A percentile compares a stretch with the other conserved stretches of the same genome.
Conservation (phyloP, 108 stramenopile genomes). For the Epithemia pelagica region DNA sequence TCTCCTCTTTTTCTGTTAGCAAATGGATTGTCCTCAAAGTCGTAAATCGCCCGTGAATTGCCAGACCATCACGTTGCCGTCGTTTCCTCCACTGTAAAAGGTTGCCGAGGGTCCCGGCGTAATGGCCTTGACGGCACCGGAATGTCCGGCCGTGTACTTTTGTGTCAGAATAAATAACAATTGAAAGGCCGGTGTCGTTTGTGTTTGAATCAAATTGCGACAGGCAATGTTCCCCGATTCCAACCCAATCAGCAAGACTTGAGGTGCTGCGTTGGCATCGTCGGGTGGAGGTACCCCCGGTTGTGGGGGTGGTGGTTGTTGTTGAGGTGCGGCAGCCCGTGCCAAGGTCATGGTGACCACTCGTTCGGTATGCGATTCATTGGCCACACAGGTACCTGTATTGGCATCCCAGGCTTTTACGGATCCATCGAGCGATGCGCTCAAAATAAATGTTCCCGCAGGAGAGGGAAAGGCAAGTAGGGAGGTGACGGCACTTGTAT, state of each 20-base stretch:
- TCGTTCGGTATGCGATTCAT: constrained; percentile 69
- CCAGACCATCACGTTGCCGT: constrained; percentile 74
- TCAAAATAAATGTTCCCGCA: constrained; percentile 63
- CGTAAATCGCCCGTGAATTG: constrained; percentile 80
- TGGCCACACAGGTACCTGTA: constrained; percentile 73
- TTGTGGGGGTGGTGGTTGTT: constrained; percentile 1
- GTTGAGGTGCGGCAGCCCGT: constrained; percentile 34
- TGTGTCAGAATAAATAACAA: constrained; percentile 39
- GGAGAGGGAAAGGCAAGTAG: constrained; percentile 39
- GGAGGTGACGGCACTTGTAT: constrained; percentile 64
- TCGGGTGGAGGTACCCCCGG: no score
- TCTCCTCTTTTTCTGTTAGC: no score
- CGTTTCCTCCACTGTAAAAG: constrained; percentile 76
- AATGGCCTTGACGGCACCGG: constrained; percentile 60
- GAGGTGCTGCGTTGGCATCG: constrained; percentile 7
- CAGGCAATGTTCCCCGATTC: constrained; percentile 71
- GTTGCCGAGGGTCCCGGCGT: constrained; percentile 63
- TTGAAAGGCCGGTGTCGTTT: constrained; percentile 55
- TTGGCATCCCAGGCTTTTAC: constrained; percentile 79
- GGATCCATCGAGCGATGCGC: constrained; percentile 67
- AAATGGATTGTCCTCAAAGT: constrained; percentile 36
- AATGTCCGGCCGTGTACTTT: constrained; percentile 47
- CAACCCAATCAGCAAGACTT: constrained; percentile 55
- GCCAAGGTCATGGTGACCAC: constrained; percentile 68
- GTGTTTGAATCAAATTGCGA: constrained; percentile 62